These are phyloP conservation scores for Parathielavia appendiculata DNA, from an alignment of 495 filamentous ascomycete genomes.

Conservation along the genomic window DNA sequence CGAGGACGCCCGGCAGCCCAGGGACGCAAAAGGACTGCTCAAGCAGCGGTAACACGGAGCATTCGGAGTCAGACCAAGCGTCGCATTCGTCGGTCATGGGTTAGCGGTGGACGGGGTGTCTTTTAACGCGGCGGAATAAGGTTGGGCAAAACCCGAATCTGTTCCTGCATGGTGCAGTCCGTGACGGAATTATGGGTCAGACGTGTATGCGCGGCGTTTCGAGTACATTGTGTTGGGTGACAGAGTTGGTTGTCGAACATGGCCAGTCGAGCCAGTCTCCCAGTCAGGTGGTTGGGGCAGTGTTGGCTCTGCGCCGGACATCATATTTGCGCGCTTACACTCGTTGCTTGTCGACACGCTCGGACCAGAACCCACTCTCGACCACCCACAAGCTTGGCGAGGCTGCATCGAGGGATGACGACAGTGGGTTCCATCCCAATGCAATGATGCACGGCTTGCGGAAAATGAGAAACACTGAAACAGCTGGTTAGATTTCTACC, in stretches of 20 bases:
- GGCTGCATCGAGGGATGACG: background rate
- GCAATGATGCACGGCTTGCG: background rate
- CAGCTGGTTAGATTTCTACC: too few species aligned
- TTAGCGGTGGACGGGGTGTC: background rate
- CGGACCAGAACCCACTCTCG: too few species aligned
- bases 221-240: background rate
- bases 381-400: background rate
- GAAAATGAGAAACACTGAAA: background rate
- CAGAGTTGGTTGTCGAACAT: background rate
- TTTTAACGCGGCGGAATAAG: background rate
- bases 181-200: background rate
- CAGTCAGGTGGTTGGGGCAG: background rate
- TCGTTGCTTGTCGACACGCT: background rate
- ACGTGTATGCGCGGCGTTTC: background rate
- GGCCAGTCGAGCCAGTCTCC: too few species aligned
- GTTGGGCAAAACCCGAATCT: constrained; percentile 3
- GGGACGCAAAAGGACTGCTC: background rate
- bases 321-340: background rate
- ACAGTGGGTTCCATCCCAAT: background rate
- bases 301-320: background rate
- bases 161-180: constrained; percentile 12
- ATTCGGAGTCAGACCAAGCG: constrained; percentile 7
- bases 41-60: constrained; percentile 2
- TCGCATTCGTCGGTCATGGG: background rate
- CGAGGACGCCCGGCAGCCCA: background rate